Conservation (phyloP, 345 rosid genomes). For the Eucalyptus cloeziana region DNA sequence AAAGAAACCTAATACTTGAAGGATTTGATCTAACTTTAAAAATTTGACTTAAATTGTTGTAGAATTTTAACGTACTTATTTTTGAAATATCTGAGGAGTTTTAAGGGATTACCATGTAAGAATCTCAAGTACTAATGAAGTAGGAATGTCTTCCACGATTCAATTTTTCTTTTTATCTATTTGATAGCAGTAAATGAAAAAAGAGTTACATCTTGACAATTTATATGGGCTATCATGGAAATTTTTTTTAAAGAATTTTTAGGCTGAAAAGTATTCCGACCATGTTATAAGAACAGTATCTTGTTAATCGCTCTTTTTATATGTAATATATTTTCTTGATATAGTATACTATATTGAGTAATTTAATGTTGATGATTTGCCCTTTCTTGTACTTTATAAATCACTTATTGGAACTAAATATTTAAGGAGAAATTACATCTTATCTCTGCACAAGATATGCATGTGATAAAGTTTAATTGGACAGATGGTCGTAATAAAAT, state of each 20-base stretch:
- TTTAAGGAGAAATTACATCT: background rate
- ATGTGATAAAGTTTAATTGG: background rate
- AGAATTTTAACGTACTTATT: background rate
- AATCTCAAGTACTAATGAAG: background rate
- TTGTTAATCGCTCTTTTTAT: background rate
- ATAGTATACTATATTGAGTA: background rate
- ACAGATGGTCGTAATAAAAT: background rate
- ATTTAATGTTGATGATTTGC: background rate
- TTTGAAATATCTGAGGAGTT: background rate
- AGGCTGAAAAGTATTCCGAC: background rate
- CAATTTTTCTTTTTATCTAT: background rate
- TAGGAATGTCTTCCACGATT: background rate
- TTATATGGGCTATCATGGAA: background rate
- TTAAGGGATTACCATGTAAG: background rate
- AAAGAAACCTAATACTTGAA: background rate
- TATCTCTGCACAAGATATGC: background rate
- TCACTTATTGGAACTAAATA: background rate
- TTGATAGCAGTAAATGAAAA: background rate
- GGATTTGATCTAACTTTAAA: background rate
- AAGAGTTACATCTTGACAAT: background rate
- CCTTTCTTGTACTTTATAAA: background rate
- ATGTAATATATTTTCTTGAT: background rate
- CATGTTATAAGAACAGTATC: background rate
- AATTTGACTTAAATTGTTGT: background rate
- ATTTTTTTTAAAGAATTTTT: background rate